Conservation (phyloP, 768 basidiomycete genomes). For the Lactifluus pinguis region DNA sequence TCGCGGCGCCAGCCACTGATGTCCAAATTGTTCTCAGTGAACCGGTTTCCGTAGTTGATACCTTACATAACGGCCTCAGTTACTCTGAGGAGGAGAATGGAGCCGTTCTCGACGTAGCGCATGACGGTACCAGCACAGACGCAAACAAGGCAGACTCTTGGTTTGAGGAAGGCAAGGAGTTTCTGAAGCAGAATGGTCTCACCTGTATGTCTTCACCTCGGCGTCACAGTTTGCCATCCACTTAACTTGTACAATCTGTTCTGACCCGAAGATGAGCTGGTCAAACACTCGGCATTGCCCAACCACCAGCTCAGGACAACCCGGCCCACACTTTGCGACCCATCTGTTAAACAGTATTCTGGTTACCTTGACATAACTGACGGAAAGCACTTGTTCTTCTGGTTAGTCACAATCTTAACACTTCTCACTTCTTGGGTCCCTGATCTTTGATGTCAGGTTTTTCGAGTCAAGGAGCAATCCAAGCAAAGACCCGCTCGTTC, state of each 20-base stretch:
- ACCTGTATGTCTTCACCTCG: conserved; percentile 25
- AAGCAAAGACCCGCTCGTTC: conserved; percentile 65
- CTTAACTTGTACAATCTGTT: not conserved
- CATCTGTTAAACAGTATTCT: conserved; percentile 41
- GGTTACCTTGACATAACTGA: conserved; percentile 51
- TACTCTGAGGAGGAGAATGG: conserved; percentile 19
- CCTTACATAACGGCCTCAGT: conserved; percentile 8
- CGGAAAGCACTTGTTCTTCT: conserved; percentile 51
- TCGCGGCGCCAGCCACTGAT: conserved; percentile 35
- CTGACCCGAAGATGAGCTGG: conserved; percentile 31
- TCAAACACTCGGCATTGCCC: conserved; percentile 30
- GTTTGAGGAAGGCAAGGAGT: conserved; percentile 54
- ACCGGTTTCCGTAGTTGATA: conserved; percentile 13
- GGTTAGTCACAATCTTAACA: conserved; percentile 27
- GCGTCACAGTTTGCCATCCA: not conserved
- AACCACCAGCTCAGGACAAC: conserved; percentile 33
- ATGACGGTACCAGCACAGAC: conserved; percentile 35
- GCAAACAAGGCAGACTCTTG: conserved; percentile 44
- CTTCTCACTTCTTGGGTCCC: not conserved
- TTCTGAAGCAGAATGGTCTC: conserved; percentile 63
- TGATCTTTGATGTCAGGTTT: conserved; percentile 49
- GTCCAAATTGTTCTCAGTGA: conserved; percentile 36
- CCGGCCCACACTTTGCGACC: conserved; percentile 41
- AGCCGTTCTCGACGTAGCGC: conserved; percentile 31
- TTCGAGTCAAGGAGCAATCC: conserved; percentile 78